These are phyloP conservation scores for Holtermanniella nyarrowii DNA, from an alignment of 768 basidiomycete genomes.

Conservation along the genomic window DNA sequence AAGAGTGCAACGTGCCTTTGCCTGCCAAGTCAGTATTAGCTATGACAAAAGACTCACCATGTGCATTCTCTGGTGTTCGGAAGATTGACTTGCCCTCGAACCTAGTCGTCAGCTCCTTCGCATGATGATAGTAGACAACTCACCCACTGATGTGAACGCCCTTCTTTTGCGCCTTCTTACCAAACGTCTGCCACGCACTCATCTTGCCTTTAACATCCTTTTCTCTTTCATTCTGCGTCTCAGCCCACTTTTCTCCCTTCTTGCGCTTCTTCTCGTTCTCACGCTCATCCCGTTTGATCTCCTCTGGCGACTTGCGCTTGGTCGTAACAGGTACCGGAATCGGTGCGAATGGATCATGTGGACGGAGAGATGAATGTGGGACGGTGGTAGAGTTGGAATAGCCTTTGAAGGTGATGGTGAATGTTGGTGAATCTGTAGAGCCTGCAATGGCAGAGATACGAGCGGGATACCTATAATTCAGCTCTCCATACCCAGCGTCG, in stretches of 20 bases:
- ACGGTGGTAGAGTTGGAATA: conserved; percentile 40
- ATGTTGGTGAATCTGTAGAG: conserved; percentile 34
- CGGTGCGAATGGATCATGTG: conserved; percentile 27
- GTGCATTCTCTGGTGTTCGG: conserved; percentile 36
- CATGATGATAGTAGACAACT: conserved; percentile 4
- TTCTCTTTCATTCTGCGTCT: conserved; percentile 34
- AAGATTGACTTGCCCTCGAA: conserved; percentile 40
- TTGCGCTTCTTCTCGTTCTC: conserved; percentile 42
- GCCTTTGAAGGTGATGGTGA: conserved; percentile 40
- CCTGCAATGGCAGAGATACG: conserved; percentile 36
- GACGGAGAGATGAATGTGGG: conserved; percentile 29
- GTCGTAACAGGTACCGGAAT: conserved; percentile 18
- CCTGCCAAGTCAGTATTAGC: conserved; percentile 9
- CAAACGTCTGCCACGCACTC: conserved; percentile 42
- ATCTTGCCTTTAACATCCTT: conserved; percentile 41
- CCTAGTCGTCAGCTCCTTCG: conserved; percentile 8
- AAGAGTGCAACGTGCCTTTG: conserved; percentile 13
- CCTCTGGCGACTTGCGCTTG: conserved; percentile 32
- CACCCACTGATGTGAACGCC: conserved; percentile 40
- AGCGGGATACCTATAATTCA: conserved; percentile 34
- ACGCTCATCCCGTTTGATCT: conserved; percentile 23
- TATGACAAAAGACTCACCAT: conserved; percentile 21
- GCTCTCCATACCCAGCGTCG: background rate
- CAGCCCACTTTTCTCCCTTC: conserved; percentile 43
- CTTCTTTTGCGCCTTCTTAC: conserved; percentile 42